Evolutionary conservation across 495 filamentous ascomycete species (phyloP), one percentile per base, ranked within the genome.

Genomic region (Lasiosphaeris hirsuta): DNA sequence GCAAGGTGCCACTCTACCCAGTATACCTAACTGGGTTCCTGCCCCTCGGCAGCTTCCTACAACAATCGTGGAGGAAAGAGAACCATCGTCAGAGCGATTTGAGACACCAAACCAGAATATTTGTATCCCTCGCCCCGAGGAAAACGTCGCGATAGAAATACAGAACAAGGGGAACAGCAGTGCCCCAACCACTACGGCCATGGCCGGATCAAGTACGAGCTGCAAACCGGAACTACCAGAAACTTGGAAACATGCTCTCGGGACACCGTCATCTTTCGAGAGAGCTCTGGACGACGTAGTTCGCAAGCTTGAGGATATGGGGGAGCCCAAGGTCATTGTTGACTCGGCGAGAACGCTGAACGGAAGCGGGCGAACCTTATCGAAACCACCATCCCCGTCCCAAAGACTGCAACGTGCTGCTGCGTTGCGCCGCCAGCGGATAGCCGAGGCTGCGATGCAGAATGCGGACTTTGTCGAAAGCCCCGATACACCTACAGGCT

Each of bases 281-380:
- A 61, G 65, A 45, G 72, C 73, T 13, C 59, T 76, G 2, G 66
- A 74, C 18, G 68, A 71, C 34, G 69, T 71, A 10, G 69, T 66
- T 15, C 57, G 64, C 8, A 67, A 72, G 35, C 43, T 76, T 10
- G 67, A 73, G 0, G 61, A 58, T 7, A 69, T 72, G 64, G 68
- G 66, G 14, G 59, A 62, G 46, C 49, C 47, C 42, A 50, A 61
- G 42, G 54, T 38, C 7, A 11, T 39, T 8, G 33, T 35, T 1
- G 23, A 43, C n/a, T 15, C 43, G 17, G 53, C 33, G 3, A 57
- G 54, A 33, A 10, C 11, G 7, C 48, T 15, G 19, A 15, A n/a
- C 2, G 11, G n/a, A 11, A 36, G 36, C 46, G 51, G 34, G 10
- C 11, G 42, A 44, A n/a, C 54, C 13, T 45, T 46, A 15, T 19